A percentile compares a stretch with the other conserved stretches of the same genome.
Evolutionary conservation across 257 asterid genomes (phyloP).

Genomic region (Jaltomata sinuosa): DNA sequence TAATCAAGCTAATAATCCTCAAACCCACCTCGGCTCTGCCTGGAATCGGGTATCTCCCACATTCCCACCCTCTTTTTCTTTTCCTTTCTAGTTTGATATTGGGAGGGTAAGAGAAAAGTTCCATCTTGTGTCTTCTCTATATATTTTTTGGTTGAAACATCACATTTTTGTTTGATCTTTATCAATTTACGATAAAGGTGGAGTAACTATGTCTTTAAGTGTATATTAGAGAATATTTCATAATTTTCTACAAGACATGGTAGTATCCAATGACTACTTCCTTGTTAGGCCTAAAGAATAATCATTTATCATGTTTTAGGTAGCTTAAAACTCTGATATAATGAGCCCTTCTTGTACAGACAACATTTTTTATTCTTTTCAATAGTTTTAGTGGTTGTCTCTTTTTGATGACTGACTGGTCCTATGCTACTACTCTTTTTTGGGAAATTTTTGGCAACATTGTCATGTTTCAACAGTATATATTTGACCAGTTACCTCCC

Average conservation of each 20-base stretch:
- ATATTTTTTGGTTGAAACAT: background rate
- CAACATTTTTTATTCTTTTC: background rate
- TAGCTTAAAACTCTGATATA: background rate
- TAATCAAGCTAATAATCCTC: constrained; percentile 14
- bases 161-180: background rate
- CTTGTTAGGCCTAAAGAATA: background rate
- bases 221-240: too few relatives aligned
- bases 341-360: background rate
- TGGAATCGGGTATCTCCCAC: constrained; percentile 45
- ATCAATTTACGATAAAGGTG: background rate
- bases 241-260: background rate
- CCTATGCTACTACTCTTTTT: background rate
- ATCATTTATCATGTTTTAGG: background rate
- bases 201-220: background rate
- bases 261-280: background rate
- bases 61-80: background rate
- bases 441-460: background rate
- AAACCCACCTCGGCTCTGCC: constrained; percentile 53
- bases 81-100: background rate
- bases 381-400: background rate
- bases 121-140: background rate
- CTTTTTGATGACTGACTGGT: background rate
- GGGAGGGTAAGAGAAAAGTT: background rate
- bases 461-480: background rate
- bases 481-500: background rate